A percentile compares a stretch with the other conserved stretches of the same genome.
Evolutionary conservation across 495 filamentous ascomycete genomes (phyloP).

Genomic region (Penicillium soppii): DNA sequence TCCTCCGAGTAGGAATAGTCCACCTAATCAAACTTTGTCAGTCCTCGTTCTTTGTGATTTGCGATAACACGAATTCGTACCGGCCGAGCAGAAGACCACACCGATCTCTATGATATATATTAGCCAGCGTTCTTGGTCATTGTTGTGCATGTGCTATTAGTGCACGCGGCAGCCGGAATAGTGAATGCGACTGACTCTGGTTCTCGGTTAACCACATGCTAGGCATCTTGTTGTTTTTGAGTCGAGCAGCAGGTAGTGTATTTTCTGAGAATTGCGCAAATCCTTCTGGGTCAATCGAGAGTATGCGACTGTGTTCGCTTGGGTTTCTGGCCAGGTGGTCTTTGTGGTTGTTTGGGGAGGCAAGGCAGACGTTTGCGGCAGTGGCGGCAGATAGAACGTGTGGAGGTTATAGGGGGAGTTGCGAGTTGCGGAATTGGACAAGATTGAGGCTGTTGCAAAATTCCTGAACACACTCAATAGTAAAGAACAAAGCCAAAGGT

Average conservation of each 20-base stretch:
- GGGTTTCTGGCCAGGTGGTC: not conserved
- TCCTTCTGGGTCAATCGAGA: not conserved
- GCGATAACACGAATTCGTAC: constrained; percentile 54
- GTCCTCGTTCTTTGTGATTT: not conserved
- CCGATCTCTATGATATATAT: constrained; percentile 69
- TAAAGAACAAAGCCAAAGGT: too few species aligned
- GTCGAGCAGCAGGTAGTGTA: not conserved
- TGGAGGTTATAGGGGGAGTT: too few species aligned
- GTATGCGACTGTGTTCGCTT: not conserved
- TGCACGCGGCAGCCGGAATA: not conserved
- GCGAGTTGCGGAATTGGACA: too few species aligned
- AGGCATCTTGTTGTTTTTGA: constrained; percentile 44
- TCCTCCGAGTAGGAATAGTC: constrained; percentile 89
- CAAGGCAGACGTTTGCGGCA: constrained; percentile 3
- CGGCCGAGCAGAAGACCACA: constrained; percentile 91
- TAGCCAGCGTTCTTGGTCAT: not conserved
- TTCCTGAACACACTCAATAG: too few species aligned
- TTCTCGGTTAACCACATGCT: constrained; percentile 94
- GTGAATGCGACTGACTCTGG: constrained; percentile 68
- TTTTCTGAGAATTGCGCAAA: not conserved
- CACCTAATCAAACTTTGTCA: constrained; percentile 54
- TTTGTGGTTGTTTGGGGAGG: not conserved
- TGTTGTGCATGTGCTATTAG: not conserved
- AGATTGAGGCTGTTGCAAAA: not conserved
- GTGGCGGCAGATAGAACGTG: too few species aligned